These are phyloP conservation scores for Alectoria sarmentosa DNA, from an alignment of 495 filamentous ascomycete species.

Conservation along the genomic window DNA sequence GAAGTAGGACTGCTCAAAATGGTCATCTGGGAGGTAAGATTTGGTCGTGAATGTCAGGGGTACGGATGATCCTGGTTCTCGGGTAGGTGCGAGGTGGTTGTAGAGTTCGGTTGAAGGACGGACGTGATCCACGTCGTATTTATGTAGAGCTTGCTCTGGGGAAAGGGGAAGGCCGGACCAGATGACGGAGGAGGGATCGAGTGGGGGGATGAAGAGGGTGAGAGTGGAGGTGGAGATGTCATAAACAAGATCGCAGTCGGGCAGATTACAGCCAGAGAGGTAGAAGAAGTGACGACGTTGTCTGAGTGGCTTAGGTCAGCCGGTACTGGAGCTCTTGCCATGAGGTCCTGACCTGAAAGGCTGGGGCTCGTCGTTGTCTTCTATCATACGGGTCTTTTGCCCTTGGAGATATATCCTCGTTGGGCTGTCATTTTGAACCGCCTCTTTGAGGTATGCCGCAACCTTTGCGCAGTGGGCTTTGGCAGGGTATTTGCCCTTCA, in stretches of 20 bases:
- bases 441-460: slow-evolving; percentile 62
- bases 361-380: slow-evolving; percentile 74
- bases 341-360: slow-evolving; percentile 50
- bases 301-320: slow-evolving; percentile 32
- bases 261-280: slow-evolving; percentile 75
- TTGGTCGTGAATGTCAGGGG: slow-evolving; percentile 26
- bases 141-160: slow-evolving; percentile 59
- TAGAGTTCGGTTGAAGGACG: slow-evolving; percentile 64
- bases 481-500: slow-evolving; percentile 84
- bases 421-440: slow-evolving; percentile 52
- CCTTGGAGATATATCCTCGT: slow-evolving; percentile 73
- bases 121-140: slow-evolving; percentile 80
- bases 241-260: slow-evolving; percentile 79
- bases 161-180: slow-evolving; percentile 89
- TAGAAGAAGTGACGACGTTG: slow-evolving; percentile 96
- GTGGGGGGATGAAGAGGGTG: slow-evolving; percentile 87
- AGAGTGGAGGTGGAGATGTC: slow-evolving; percentile 61
- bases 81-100: slow-evolving; percentile 42
- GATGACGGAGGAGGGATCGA: slow-evolving; percentile 84
- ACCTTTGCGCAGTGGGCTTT: slow-evolving; percentile 81
- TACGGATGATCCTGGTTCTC: slow-evolving; percentile 28
- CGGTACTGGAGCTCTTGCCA: slow-evolving; percentile 1
- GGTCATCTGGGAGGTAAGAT: slow-evolving; percentile 25
- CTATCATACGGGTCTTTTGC: slow-evolving; percentile 64
- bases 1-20: slow-evolving; percentile 12